phyloP scores from a whole-genome alignment of 2,329 filamentous ascomycete genomes.

The Pseudonectria foliicola region DNA sequence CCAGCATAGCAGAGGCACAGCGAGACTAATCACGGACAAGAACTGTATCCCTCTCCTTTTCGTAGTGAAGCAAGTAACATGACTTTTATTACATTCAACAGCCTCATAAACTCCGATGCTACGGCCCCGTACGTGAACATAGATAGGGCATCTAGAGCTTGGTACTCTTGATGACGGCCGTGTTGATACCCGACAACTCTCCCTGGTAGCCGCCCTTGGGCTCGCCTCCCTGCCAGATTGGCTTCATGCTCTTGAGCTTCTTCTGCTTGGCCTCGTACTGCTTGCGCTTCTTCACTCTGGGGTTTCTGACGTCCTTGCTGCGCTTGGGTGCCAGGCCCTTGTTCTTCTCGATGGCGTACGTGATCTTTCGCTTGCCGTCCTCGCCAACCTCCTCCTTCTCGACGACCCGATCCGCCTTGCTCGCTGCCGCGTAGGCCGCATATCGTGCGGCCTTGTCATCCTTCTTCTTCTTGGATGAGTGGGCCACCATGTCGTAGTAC shows the following conservation, averaged over 20 bases:
- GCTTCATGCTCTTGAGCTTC: conserved; percentile 83
- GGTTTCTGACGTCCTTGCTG: conserved; percentile 92
- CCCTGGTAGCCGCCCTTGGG: conserved; percentile 80
- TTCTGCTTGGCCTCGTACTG: conserved; percentile 96
- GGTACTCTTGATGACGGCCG: conserved; percentile 82
- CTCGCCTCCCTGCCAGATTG: conserved; percentile 79
- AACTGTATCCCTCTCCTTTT: too few species aligned
- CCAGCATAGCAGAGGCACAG: too few species aligned
- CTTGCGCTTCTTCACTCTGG: conserved; percentile 95
- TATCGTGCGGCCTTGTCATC: conserved; percentile 59
- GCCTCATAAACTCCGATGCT: too few species aligned
- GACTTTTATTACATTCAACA: too few species aligned
- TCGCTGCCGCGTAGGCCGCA: conserved; percentile 52
- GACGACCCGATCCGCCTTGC: conserved; percentile 56
- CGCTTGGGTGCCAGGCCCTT: conserved; percentile 85
- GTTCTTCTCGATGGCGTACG: conserved; percentile 93
- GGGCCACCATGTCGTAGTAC: conserved; percentile 86
- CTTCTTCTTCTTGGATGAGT: conserved; percentile 61
- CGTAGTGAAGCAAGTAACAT: too few species aligned
- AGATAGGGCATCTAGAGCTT: conserved; percentile 58
- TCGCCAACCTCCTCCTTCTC: conserved; percentile 63
- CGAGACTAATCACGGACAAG: too few species aligned
- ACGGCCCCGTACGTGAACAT: not conserved
- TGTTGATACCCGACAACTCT: conserved; percentile 93
- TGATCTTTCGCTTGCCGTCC: conserved; percentile 88